phyloP scores from a whole-genome alignment of 169 alveolate species.

The Theileria orientalis region DNA sequence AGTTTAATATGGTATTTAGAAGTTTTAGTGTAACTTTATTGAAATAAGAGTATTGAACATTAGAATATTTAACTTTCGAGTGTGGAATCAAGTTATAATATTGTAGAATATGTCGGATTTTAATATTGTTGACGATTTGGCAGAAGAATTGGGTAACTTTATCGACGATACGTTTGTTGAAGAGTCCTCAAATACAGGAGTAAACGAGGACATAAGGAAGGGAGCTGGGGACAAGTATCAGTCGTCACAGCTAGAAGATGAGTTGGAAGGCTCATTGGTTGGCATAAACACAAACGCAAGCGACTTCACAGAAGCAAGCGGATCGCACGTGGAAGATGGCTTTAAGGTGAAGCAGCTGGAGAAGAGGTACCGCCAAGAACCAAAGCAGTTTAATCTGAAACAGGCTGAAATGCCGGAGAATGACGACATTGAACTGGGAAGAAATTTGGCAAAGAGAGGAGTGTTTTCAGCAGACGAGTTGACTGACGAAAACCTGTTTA shows the following conservation, averaged over 20 bases:
- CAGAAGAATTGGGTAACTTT: not conserved
- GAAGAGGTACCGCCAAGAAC: not conserved
- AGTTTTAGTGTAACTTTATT: too few species aligned
- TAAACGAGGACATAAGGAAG: not conserved
- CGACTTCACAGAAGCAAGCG: constrained; percentile 18
- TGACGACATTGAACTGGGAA: constrained; percentile 39
- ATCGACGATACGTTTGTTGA: not conserved
- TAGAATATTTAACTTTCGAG: too few species aligned
- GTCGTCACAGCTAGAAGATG: constrained; percentile 8
- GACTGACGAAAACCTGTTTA: constrained; percentile 46
- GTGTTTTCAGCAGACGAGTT: constrained; percentile 56
- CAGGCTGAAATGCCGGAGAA: not conserved
- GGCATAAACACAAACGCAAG: constrained; percentile 17
- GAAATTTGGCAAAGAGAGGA: constrained; percentile 56
- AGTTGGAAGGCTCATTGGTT: constrained; percentile 5
- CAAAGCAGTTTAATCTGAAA: not conserved
- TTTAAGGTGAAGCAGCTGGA: not conserved
- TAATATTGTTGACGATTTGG: not conserved
- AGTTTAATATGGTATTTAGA: too few species aligned
- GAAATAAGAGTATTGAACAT: too few species aligned
- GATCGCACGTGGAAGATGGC: not conserved
- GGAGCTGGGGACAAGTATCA: not conserved
- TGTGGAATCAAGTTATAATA: too few species aligned
- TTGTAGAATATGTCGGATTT: not conserved
- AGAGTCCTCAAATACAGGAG: not conserved